Evolutionary conservation across 768 basidiomycete genomes (phyloP).

Genomic region (Galerina sulciceps): DNA sequence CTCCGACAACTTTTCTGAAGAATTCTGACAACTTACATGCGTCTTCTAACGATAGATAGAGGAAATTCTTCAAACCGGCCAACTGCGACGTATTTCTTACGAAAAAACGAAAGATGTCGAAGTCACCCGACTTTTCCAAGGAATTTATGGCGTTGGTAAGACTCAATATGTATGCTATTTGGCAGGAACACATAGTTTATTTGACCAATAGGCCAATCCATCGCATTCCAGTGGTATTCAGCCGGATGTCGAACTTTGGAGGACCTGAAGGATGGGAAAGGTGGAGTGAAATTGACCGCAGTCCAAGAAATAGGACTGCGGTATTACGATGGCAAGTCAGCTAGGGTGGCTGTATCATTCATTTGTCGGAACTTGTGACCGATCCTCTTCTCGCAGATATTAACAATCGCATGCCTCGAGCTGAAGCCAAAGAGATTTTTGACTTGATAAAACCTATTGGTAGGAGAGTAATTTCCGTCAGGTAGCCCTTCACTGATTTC

Average conservation of each 20-base stretch:
- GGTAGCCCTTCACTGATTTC: neutral
- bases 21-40: neutral
- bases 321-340: slow-evolving; percentile 66
- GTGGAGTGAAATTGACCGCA: slow-evolving; percentile 60
- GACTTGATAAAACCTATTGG: slow-evolving; percentile 74
- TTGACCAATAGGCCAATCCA: slow-evolving; percentile 52
- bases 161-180: neutral
- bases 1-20: neutral
- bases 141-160: slow-evolving; percentile 88
- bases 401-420: slow-evolving; percentile 82
- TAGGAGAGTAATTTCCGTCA: slow-evolving; percentile 25
- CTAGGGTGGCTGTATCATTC: neutral
- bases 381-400: slow-evolving; percentile 55
- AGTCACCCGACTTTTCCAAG: slow-evolving; percentile 63
- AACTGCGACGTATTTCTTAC: slow-evolving; percentile 67
- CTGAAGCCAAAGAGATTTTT: slow-evolving; percentile 77
- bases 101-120: slow-evolving; percentile 69
- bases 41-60: slow-evolving; percentile 55
- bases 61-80: slow-evolving; percentile 80
- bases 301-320: slow-evolving; percentile 71
- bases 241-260: slow-evolving; percentile 79
- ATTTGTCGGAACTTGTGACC: neutral
- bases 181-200: neutral
- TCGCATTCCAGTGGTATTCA: slow-evolving; percentile 74
- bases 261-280: slow-evolving; percentile 65